Percentiles rank a stretch among this genome's conserved stretches.
Evolutionary conservation across 1,284 basidiomycete species (phyloP).

Genomic region (Veloporphyrellus conicus): DNA sequence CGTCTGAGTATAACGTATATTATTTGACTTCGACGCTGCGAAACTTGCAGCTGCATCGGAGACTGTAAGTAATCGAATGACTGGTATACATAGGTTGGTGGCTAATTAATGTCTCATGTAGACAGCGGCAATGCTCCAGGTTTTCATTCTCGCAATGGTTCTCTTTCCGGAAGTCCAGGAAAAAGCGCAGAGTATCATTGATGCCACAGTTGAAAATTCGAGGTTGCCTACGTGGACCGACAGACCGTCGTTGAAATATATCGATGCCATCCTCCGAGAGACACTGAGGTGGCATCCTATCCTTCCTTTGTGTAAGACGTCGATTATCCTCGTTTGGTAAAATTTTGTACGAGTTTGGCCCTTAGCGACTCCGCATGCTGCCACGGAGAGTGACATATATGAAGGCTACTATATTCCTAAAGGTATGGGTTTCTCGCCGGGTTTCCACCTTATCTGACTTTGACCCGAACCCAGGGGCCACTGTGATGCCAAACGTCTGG

Average conservation of each 20-base stretch:
- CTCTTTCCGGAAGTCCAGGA: constrained; percentile 38
- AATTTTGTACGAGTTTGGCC: neutral
- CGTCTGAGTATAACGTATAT: neutral
- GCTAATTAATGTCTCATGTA: constrained; percentile 14
- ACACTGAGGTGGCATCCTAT: constrained; percentile 23
- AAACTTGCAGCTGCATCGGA: constrained; percentile 16
- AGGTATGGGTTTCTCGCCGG: constrained; percentile 8
- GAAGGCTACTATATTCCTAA: constrained; percentile 30
- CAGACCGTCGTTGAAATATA: constrained; percentile 15
- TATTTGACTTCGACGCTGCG: neutral
- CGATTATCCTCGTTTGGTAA: neutral
- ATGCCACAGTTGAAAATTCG: constrained; percentile 14
- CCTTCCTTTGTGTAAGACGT: constrained; percentile 19
- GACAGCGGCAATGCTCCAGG: constrained; percentile 37
- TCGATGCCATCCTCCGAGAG: constrained; percentile 24
- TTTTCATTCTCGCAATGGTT: constrained; percentile 42
- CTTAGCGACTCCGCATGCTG: constrained; percentile 18
- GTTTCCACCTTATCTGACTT: constrained; percentile 2
- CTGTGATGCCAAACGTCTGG: constrained; percentile 29
- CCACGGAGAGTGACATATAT: constrained; percentile 24
- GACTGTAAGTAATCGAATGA: constrained; percentile 12
- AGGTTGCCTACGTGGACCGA: constrained; percentile 21
- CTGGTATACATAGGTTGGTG: neutral
- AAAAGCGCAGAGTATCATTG: constrained; percentile 37
- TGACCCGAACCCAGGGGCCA: constrained; percentile 16